Conservation (phyloP, 2,329 filamentous ascomycete species). For the Penicillium brasilianum region DNA sequence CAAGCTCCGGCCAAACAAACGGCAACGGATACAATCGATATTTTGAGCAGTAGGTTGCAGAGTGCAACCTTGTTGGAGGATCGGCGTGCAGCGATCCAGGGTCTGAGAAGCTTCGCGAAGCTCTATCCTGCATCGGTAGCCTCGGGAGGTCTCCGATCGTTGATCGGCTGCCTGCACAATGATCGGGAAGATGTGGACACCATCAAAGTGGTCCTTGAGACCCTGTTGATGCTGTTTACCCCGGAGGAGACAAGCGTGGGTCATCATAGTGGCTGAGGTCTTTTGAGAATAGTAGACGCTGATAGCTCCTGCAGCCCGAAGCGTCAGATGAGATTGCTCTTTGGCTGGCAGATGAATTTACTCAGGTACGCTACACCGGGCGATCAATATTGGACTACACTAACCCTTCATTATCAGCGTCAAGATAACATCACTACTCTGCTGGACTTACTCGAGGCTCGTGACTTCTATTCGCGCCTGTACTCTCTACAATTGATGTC, state of each 20-base stretch:
- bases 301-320: slow-evolving; percentile 67
- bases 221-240: slow-evolving; percentile 88
- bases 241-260: slow-evolving; percentile 66
- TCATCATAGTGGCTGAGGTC: slow-evolving; percentile 25
- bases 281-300: slow-evolving; percentile 21
- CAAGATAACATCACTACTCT: slow-evolving; percentile 95
- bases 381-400: slow-evolving; percentile 34
- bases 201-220: slow-evolving; percentile 92
- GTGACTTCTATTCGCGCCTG: slow-evolving; percentile 87
- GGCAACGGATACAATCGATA: slow-evolving; percentile 90
- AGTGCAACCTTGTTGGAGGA: slow-evolving; percentile 94
- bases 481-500: slow-evolving; percentile 90
- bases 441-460: slow-evolving; percentile 83
- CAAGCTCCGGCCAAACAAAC: slow-evolving; percentile 93
- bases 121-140: slow-evolving; percentile 95
- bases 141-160: slow-evolving; percentile 83
- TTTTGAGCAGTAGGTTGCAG: slow-evolving; percentile 82
- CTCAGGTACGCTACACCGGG: slow-evolving; percentile 64
- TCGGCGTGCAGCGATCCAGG: slow-evolving; percentile 87
- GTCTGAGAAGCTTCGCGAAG: slow-evolving; percentile 93
- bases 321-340: slow-evolving; percentile 94
- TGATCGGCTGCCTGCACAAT: slow-evolving; percentile 83
- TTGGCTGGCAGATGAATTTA: slow-evolving; percentile 98
- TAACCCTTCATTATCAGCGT: slow-evolving; percentile 64
- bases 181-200: slow-evolving; percentile 96